Conservation (phyloP, 1,284 basidiomycete species). For the Porodaedalea pini region DNA sequence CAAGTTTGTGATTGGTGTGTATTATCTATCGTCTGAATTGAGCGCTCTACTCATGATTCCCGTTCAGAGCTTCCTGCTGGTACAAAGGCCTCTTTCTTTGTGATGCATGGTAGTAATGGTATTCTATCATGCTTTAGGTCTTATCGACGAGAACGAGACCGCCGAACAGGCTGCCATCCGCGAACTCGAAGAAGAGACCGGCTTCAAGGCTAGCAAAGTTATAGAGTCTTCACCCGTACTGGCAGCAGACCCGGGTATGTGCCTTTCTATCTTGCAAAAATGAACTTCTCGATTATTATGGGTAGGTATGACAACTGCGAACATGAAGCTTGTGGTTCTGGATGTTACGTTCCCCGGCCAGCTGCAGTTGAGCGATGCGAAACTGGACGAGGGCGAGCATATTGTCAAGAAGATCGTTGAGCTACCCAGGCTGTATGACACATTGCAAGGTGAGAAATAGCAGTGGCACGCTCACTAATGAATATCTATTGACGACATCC, state of each 20-base stretch:
- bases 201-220: slow-evolving; percentile 64
- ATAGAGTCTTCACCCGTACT: slow-evolving; percentile 65
- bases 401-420: slow-evolving; percentile 75
- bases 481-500: slow-evolving; percentile 44
- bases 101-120: too few relatives aligned
- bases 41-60: not conserved
- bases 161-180: slow-evolving; percentile 75
- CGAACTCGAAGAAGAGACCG: slow-evolving; percentile 89
- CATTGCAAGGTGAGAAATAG: slow-evolving; percentile 56
- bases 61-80: slow-evolving; percentile 78
- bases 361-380: slow-evolving; percentile 57
- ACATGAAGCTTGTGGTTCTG: slow-evolving; percentile 72
- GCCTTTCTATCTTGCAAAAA: not conserved
- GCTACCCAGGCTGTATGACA: slow-evolving; percentile 55
- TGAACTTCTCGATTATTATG: not conserved
- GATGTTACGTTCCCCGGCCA: slow-evolving; percentile 57
- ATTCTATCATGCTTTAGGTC: slow-evolving; percentile 44
- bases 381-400: slow-evolving; percentile 79
- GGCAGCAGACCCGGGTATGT: slow-evolving; percentile 72
- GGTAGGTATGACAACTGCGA: slow-evolving; percentile 80
- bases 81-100: slow-evolving; percentile 27
- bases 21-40: not conserved
- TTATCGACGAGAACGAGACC: slow-evolving; percentile 80
- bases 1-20: slow-evolving; percentile 64
- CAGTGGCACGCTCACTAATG: not conserved